A percentile compares a stretch with the other conserved stretches of the same genome.
Conservation (phyloP, 2,329 filamentous ascomycete species). For the Cordyceps cateniannulata region DNA sequence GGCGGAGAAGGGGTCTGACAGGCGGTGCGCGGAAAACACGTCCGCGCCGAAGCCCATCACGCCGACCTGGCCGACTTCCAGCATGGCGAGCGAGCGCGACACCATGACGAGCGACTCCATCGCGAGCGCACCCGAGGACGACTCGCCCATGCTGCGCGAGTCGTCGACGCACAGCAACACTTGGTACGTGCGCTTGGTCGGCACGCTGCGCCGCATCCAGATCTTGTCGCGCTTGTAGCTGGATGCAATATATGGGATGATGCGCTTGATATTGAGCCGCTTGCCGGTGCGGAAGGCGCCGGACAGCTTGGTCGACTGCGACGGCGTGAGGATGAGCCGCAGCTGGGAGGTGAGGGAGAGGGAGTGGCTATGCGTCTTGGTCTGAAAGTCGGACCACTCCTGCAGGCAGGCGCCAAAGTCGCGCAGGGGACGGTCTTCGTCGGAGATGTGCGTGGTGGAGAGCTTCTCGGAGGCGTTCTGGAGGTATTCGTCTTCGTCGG, state of each 20-base stretch:
- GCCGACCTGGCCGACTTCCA: conserved; percentile 90
- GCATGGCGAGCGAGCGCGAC: conserved; percentile 77
- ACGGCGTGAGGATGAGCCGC: conserved; percentile 89
- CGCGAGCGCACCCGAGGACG: conserved; percentile 67
- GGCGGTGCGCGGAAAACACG: conserved; percentile 79
- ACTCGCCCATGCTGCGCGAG: conserved; percentile 86
- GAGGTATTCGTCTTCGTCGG: conserved; percentile 38
- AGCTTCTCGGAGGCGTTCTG: conserved; percentile 57
- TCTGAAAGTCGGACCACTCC: conserved; percentile 82
- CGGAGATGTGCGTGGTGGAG: conserved; percentile 64
- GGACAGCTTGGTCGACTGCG: conserved; percentile 89
- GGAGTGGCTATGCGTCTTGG: conserved; percentile 76
- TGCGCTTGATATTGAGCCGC: conserved; percentile 97
- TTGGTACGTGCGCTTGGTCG: conserved; percentile 91
- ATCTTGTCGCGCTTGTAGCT: conserved; percentile 99
- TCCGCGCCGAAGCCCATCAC: conserved; percentile 83
- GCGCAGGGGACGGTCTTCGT: conserved; percentile 35
- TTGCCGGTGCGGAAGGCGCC: conserved; percentile 97
- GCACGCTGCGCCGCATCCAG: conserved; percentile 92
- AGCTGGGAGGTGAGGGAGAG: conserved; percentile 89
- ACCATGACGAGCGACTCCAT: conserved; percentile 94
- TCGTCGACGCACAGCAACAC: conserved; percentile 97
- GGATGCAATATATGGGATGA: conserved; percentile 98
- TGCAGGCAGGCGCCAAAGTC: conserved; percentile 54
- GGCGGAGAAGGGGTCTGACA: conserved; percentile 72